A percentile compares a stretch with the other conserved stretches of the same genome.
phyloP scores from a whole-genome alignment of 1,284 basidiomycete genomes.

The Ceratobasidium sp. region DNA sequence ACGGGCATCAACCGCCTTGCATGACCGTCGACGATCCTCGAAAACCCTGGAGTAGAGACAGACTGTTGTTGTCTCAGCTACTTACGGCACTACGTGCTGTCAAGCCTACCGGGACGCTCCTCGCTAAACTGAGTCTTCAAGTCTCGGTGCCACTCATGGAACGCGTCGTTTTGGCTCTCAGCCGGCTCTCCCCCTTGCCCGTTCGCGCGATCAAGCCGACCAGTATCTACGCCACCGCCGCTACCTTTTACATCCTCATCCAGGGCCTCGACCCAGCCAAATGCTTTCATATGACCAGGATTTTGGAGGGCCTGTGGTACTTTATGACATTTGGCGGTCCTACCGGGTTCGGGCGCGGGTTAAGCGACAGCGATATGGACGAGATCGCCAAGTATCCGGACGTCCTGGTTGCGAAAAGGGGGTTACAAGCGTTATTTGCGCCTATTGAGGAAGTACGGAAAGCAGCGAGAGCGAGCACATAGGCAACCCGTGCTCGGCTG shows the following conservation, averaged over 20 bases:
- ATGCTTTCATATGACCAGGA: constrained; percentile 11
- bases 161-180: constrained; percentile 50
- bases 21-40: constrained; percentile 26
- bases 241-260: constrained; percentile 49
- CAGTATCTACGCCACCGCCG: constrained; percentile 50
- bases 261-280: background rate
- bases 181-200: constrained; percentile 39
- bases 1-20: constrained; percentile 50
- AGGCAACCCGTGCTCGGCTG: background rate
- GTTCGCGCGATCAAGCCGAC: constrained; percentile 49
- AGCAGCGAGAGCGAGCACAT: constrained; percentile 19
- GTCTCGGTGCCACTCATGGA: constrained; percentile 50
- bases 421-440: constrained; percentile 6
- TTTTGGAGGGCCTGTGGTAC: constrained; percentile 36
- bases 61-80: constrained; percentile 52
- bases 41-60: constrained; percentile 46
- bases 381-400: constrained; percentile 24
- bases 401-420: constrained; percentile 8
- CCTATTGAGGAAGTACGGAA: constrained; percentile 30
- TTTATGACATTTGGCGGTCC: constrained; percentile 38
- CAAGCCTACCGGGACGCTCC: constrained; percentile 50
- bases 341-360: constrained; percentile 21
- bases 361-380: constrained; percentile 29
- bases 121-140: constrained; percentile 52
- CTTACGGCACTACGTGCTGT: constrained; percentile 51